Percentiles rank a stretch among this genome's conserved stretches.
These are phyloP conservation scores for Psilocybe cyanescens DNA, from an alignment of 768 basidiomycete species.

Conservation along the genomic window DNA sequence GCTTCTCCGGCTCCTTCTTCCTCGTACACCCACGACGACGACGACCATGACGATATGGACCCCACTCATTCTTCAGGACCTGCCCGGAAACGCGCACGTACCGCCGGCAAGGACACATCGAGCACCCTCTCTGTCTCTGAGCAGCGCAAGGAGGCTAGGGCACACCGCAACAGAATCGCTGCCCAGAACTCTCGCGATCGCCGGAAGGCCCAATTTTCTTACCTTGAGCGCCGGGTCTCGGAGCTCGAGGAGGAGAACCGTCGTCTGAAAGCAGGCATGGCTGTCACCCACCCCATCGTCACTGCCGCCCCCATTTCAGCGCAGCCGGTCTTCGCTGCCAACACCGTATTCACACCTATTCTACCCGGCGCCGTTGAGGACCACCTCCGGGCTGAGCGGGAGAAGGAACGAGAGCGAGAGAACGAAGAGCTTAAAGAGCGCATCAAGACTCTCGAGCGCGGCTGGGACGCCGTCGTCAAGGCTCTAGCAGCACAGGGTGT, in stretches of 20 bases:
- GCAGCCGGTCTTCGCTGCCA: slow-evolving; percentile 18
- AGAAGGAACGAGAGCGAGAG: slow-evolving; percentile 64
- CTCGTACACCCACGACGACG: slow-evolving; percentile 19
- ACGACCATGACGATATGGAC: slow-evolving; percentile 21
- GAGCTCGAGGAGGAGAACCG: slow-evolving; percentile 88
- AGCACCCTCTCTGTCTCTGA: slow-evolving; percentile 52
- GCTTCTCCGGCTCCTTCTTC: slow-evolving; percentile 18
- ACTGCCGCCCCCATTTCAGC: slow-evolving; percentile 19
- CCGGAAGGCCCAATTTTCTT: slow-evolving; percentile 80
- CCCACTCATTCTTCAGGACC: slow-evolving; percentile 40
- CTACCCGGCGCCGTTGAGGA: slow-evolving; percentile 33
- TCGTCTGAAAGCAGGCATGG: slow-evolving; percentile 56
- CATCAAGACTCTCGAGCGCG: slow-evolving; percentile 77
- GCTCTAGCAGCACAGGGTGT: slow-evolving; percentile 73
- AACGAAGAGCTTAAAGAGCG: slow-evolving; percentile 78
- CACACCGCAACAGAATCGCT: slow-evolving; percentile 91
- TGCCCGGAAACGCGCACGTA: slow-evolving; percentile 77
- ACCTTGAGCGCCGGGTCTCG: slow-evolving; percentile 66
- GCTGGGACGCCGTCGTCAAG: slow-evolving; percentile 82
- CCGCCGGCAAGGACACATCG: slow-evolving; percentile 25
- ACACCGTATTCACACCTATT: slow-evolving; percentile 17
- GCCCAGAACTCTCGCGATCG: slow-evolving; percentile 93
- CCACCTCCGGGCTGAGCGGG: slow-evolving; percentile 37
- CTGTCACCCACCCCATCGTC: slow-evolving; percentile 19
- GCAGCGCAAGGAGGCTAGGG: slow-evolving; percentile 86